Conservation (phyloP, 192 early-diverging fungal genomes). For the Piromyces finnis region DNA sequence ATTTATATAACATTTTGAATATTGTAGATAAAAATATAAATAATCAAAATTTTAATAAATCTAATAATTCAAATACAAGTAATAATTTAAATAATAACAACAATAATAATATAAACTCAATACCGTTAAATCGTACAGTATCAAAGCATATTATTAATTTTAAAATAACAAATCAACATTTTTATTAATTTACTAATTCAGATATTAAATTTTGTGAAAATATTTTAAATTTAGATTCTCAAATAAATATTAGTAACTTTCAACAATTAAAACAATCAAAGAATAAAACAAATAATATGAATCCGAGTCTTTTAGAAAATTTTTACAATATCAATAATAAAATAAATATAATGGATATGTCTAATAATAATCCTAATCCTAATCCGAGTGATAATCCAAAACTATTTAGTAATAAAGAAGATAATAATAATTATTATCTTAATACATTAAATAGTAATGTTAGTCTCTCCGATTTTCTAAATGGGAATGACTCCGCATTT, state of each 20-base stretch:
- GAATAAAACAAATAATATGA: not conserved
- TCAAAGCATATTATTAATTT: not conserved
- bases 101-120: not conserved
- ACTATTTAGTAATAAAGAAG: not conserved
- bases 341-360: not conserved
- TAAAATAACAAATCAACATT: not conserved
- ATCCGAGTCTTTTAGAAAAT: not conserved
- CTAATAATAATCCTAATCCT: not conserved
- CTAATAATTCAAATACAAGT: not conserved
- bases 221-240: not conserved
- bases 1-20: no score
- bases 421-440: not conserved
- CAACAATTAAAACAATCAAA: not conserved
- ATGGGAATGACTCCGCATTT: not conserved
- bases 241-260: not conserved
- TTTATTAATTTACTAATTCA: not conserved
- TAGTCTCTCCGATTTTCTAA: not conserved
- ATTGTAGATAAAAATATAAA: not conserved
- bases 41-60: not conserved
- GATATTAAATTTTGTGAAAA: not conserved
- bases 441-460: not conserved
- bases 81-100: not conserved
- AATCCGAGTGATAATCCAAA: not conserved
- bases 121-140: not conserved
- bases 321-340: not conserved